These are phyloP conservation scores for Calonectria hawksworthii DNA, from an alignment of 2,329 filamentous ascomycete genomes.

Conservation along the genomic window DNA sequence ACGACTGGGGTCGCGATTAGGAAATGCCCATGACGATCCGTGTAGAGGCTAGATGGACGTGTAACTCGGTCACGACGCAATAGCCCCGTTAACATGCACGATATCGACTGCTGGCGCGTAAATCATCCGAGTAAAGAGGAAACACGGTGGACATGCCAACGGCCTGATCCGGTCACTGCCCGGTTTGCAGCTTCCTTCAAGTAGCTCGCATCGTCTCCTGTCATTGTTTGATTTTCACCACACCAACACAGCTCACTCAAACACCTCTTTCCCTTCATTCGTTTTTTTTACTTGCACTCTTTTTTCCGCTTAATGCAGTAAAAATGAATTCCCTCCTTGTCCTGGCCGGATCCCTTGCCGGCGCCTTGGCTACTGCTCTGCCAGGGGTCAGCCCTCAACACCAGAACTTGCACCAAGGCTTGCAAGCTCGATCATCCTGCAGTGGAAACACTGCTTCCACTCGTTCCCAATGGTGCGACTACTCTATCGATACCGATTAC, in stretches of 20 bases:
- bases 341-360: slow-evolving; percentile 9
- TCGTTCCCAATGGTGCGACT: slow-evolving; percentile 61
- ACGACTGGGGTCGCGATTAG: neutral
- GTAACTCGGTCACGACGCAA: neutral
- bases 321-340: slow-evolving; percentile 5
- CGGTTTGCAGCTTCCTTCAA: neutral
- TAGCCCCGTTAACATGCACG: slow-evolving; percentile 7
- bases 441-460: slow-evolving; percentile 50
- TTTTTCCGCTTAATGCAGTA: neutral
- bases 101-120: neutral
- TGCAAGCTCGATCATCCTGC: slow-evolving; percentile 28
- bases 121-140: neutral
- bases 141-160: neutral
- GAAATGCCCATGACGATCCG: neutral
- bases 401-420: neutral
- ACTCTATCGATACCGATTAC: slow-evolving; percentile 63
- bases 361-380: slow-evolving; percentile 4
- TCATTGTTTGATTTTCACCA: neutral
- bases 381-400: neutral
- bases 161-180: neutral
- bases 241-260: neutral
- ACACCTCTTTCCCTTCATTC: neutral
- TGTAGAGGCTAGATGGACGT: neutral
- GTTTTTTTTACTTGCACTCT: neutral
- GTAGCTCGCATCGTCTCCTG: neutral